Evolutionary conservation across 2,329 filamentous ascomycete genomes (phyloP), one percentile per base, ranked within the genome.

Genomic region (Hypoxylon sp.): DNA sequence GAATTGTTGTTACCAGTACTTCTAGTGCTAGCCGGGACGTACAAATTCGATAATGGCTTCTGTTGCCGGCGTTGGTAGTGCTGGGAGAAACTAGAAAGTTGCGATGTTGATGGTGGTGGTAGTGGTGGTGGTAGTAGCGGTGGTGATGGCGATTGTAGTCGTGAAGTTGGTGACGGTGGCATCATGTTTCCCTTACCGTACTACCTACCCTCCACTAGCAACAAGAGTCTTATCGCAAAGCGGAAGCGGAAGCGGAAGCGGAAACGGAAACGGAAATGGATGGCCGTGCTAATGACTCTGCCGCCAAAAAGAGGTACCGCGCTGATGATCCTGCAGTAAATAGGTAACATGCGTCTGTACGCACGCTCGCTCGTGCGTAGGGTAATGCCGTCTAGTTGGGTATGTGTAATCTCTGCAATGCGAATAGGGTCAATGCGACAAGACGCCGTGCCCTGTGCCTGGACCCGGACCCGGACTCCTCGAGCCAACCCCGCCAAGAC

Each of bases 271-370:
- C 19, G 19, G 19, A 22, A 22, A 22, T 22, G 24, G 59, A 46
- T 46, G 46, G 52, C 29, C 53, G 57, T 70, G 56, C 60, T 67
- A 61, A 22, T 50, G 59, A 64, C 60, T 52, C 67, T 52, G 29
- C 46, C 48, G 10, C 63, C 63, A 54, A 67, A 67, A 70, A 29
- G 59, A 67, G 64, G 35, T 65, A 65, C 51, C 48, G 29, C 61
- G 54, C 57, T 62, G 67, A 65, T 67, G 67, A 70, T 67, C 67
- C 57, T 47, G 52, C 61, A 14, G 33, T 56, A 60, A 42, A 47
- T 50, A 48, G 42, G 50, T 63, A 56, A 52, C 61, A 68, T 64
- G 35, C 47, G 47, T 51, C 48, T 39, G 52, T 31, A 50, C 31
- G 47, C 44, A 60, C 47, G 57, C 37, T 52, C 37, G 58, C 55